A percentile compares a stretch with the other conserved stretches of the same genome.
Conservation (phyloP, 257 asterid species). For the Eustoma russellianum region DNA sequence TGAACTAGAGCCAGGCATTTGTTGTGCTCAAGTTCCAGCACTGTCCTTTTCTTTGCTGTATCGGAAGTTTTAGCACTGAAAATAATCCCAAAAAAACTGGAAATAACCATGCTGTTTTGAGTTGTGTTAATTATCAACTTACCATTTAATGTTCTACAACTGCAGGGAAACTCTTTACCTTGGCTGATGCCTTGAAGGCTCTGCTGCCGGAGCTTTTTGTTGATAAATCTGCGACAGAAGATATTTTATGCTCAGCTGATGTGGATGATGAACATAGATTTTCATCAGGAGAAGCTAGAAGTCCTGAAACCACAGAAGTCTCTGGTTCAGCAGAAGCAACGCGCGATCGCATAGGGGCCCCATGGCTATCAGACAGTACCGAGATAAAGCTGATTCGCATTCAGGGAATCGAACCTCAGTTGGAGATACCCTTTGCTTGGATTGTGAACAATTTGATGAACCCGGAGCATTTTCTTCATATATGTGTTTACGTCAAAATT, state of each 20-base stretch:
- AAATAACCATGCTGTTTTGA: too few species aligned
- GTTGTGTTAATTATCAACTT: background rate
- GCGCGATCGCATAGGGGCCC: slow-evolving; percentile 12
- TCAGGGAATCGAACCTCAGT: slow-evolving; percentile 82
- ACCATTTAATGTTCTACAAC: background rate
- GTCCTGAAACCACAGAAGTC: slow-evolving; percentile 23
- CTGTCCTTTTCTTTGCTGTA: too few species aligned
- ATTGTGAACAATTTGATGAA: slow-evolving; percentile 83
- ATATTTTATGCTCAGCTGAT: slow-evolving; percentile 15
- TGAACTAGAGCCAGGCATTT: too few species aligned
- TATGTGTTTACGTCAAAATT: slow-evolving; percentile 66
- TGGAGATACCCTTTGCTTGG: slow-evolving; percentile 92
- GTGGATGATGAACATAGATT: slow-evolving; percentile 33
- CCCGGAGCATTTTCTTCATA: slow-evolving; percentile 90
- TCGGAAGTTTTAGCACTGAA: too few species aligned
- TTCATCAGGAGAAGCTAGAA: slow-evolving; percentile 28
- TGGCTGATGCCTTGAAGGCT: slow-evolving; percentile 61
- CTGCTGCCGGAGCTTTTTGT: slow-evolving; percentile 64
- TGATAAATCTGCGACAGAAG: slow-evolving; percentile 19
- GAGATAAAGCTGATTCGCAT: slow-evolving; percentile 67
- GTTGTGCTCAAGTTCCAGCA: too few species aligned
- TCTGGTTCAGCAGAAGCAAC: slow-evolving; percentile 20
- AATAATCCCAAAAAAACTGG: too few species aligned
- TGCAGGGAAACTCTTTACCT: slow-evolving; percentile 68
- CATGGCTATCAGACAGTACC: slow-evolving; percentile 30